Evolutionary conservation across 2,329 filamentous ascomycete species (phyloP), one percentile per base, ranked within the genome.

Genomic region (Talaromyces piceae): DNA sequence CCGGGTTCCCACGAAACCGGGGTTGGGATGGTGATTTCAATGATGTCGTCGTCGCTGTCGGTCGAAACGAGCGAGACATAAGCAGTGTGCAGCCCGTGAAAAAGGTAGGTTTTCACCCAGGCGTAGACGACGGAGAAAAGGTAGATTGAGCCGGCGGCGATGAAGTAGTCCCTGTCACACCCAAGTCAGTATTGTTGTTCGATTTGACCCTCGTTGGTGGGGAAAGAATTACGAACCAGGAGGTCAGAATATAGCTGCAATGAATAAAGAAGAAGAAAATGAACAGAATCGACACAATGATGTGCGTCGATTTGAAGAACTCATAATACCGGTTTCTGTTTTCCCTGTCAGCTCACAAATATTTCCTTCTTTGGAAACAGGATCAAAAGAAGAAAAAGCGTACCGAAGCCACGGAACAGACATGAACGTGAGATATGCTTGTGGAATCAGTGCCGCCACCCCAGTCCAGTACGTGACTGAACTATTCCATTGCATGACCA

Each of bases 231-330:
- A 8, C 25, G 12, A 26, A 75, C 76, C 77, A 81, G 2, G 78
- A 80, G 1, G 75, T 73, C 11, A 83, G 67, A 0, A 67, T 71
- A 61, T 74, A 77, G 60, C 78, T 74, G 60, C 80, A 82, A 63
- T 83, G 80, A 47, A 81, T 69, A 64, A 83, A 83, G 63, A 83
- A 77, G 59, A 81, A 79, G 7, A 82, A 46, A 16, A 82, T 65
- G 57, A 83, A 83, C 1, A 80, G 57, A 3, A 78, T 55, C 0
- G 75, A 79, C 3, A 73, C 72, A 18, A 78, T 51, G 53, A 77
- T 73, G 58, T 83, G 80, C 0, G 76, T 74, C 3, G 70, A 70
- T 57, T 83, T 83, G 74, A 83, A 83, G 58, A 80, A 78, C 56
- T 84, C 80, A 59, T 83, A 83, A 56, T 67, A 76, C 0, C 74